Base-by-base conservation (phyloP, 495 filamentous ascomycete genomes). In the Penicillium goetzii region DNA sequence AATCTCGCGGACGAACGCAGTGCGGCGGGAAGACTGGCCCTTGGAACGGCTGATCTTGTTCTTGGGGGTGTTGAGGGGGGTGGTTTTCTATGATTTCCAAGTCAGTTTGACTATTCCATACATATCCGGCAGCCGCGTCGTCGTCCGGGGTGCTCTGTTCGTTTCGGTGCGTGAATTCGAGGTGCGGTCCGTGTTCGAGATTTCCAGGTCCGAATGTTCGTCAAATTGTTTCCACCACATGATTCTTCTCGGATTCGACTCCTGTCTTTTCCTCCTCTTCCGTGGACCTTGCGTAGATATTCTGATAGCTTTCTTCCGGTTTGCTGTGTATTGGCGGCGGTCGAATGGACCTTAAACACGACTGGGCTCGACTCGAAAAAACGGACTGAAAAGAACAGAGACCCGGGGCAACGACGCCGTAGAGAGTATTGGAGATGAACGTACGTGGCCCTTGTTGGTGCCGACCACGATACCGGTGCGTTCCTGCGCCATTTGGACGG, bases 1-100 rank as follows among this genome's bases (percentile, higher is more conserved):
- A 77, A 98, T 90, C 74, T 95, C 90, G 69, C 91, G 85, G 65
- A 97, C 94, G 82, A 98, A 97, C 64, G 89, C 86, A 67, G 95
- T 98, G 66, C 91, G 85, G 86, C 92, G 93, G 81, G 91, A 94
- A 75, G 93, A 84, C 76, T 92, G 88, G 68, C 95, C 95, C 85
- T 97, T 97, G 78, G 87, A 90, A 65, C 90, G 86, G 73, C 91
- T 95, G 75, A 96, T 88, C 70, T 90, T 87, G 75, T 87, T 88
- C 86, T 96, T 96, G 78, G 86, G 83, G 76, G 89, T 88, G 74
- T 83, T 77, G 75, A 92, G 86, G 67, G 91, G 82, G 69, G 92
- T 97, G 80, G 93, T 93, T 89, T 97, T 96, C 92, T 94, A 76
- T 81, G 80, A 59, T 60, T 59, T 60, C 36, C 56, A 78, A 67